Base-by-base conservation (phyloP, 768 basidiomycete species). In the Podaxis sp. region DNA sequence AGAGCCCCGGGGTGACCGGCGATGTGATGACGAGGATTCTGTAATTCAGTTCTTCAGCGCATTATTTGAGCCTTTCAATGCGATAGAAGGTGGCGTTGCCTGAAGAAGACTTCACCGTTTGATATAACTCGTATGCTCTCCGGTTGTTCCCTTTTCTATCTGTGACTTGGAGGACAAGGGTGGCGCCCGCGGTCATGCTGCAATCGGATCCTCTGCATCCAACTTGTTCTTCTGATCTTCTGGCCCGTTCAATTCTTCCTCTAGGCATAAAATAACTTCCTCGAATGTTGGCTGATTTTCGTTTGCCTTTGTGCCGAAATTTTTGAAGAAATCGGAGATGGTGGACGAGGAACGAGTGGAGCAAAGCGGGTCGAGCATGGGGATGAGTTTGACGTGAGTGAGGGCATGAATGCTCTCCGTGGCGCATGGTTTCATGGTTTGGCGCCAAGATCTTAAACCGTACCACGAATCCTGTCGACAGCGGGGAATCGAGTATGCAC, bases 291-390 rank as follows among this genome's bases (percentile, higher is more conserved):
- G 76, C 67, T 93, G 88, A 63, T 88, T 95, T 22, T 79, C 74
- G 7, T 80, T 79, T 0, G 87, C 83, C 3, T 81, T 76, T 73
- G 92, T 93, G 61, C 82, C 82, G 68, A 81, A 83, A 8, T 85
- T 82, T 9, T 81, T 84, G 77, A 92, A 98, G 83, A 96, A 98
- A 13, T 82, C 82, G 67, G 90, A 82, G 62, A 97, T 79, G 1
- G 96, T 99, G 52, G 86, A 78, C 3, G 59, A 60, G 51, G 59
- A 91, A 53, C 98, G 84, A 0, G 96, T 99, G 3, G 95, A 97
- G 4, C 95, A 95, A 38, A 99, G 87, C 1, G 96, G 96, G 76
- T 98, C 96, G 49, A 99, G 88, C 92, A 98, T 95, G 12, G 92
- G 92, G 0, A 90, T 92, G 33, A 97, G 81, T 74, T 98, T 96